Evolutionary conservation across 116 monocot genomes (phyloP).

Genomic region (Cymodocea nodosa): DNA sequence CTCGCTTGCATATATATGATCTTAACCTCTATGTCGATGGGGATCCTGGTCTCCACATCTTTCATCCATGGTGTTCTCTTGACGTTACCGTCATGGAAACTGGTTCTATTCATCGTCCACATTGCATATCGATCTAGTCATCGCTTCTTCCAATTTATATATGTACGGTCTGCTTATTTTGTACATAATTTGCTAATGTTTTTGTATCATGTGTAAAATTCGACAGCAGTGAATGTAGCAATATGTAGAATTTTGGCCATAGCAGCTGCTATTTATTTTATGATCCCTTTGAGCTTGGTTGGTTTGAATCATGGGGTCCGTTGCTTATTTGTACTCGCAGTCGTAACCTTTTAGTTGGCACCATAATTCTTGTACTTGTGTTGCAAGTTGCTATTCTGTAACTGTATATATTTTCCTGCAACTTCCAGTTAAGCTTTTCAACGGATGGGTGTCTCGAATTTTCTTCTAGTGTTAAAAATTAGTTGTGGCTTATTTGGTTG

Average conservation of each 20-base stretch:
- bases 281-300: background rate
- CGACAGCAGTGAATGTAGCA: background rate
- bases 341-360: too few species aligned
- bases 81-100: background rate
- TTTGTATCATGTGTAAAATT: conserved; percentile 1
- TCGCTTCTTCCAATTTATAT: background rate
- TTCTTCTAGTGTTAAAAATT: too few species aligned
- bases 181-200: conserved; percentile 2
- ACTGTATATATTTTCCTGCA: too few species aligned
- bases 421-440: too few species aligned
- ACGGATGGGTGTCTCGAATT: too few species aligned
- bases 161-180: background rate
- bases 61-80: background rate
- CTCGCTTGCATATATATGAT: conserved; percentile 91
- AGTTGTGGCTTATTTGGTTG: too few species aligned
- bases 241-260: background rate
- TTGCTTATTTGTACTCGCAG: background rate
- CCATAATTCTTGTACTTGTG: too few species aligned
- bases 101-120: background rate
- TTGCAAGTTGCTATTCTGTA: too few species aligned
- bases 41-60: background rate
- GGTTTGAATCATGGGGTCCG: background rate
- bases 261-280: background rate
- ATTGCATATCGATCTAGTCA: background rate
- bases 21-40: background rate